Percentiles rank a stretch among this genome's conserved stretches.
phyloP scores from a whole-genome alignment of 257 asterid genomes.

The Primulina eburnea region DNA sequence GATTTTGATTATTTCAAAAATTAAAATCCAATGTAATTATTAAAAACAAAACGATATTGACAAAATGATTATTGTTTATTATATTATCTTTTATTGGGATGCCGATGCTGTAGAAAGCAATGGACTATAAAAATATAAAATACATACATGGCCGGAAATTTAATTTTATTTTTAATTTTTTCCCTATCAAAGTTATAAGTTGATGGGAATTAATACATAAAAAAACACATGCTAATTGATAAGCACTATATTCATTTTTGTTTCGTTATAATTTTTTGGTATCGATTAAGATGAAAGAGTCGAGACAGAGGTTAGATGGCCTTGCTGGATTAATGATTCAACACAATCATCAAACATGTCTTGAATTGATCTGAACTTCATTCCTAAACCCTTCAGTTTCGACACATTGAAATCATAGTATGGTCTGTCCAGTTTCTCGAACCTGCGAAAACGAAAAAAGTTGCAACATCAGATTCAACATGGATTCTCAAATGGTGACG shows the following conservation, averaged over 20 bases:
- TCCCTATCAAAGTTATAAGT: no score
- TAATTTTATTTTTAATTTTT: no score
- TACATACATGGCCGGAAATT: no score
- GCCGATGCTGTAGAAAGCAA: no score
- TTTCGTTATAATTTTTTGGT: background rate
- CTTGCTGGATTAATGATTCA: constrained; percentile 46
- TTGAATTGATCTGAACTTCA: constrained; percentile 59
- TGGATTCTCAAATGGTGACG: background rate
- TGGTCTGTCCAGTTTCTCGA: constrained; percentile 53
- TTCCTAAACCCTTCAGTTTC: constrained; percentile 54
- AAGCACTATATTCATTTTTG: background rate
- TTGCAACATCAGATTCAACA: background rate
- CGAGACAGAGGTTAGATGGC: constrained; percentile 38
- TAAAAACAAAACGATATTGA: no score
- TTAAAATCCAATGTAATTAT: no score
- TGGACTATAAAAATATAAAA: no score
- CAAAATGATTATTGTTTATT: no score
- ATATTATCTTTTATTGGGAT: no score
- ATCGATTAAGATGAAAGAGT: background rate
- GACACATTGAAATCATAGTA: constrained; percentile 55
- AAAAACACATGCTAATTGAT: no score
- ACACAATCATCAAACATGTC: constrained; percentile 88
- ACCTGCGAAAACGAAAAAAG: constrained; percentile 39
- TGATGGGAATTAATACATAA: no score
- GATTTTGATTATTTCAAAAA: no score